Conservation (phyloP, 352 stramenopile species). For the Globisporangium nagaii region DNA sequence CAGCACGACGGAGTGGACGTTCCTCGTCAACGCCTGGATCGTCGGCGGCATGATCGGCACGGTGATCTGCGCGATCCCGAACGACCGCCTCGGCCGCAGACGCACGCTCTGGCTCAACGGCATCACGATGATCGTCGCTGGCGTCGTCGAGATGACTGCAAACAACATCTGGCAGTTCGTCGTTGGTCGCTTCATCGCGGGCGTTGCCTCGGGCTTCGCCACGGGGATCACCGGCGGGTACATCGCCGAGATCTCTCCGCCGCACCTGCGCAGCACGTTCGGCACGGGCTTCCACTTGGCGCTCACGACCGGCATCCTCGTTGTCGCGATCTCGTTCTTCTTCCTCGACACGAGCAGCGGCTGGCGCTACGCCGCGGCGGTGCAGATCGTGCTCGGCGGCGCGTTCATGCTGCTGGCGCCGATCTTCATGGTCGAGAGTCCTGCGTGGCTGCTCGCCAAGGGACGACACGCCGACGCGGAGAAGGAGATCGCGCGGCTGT, state of each 20-base stretch:
- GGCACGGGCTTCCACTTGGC: slow-evolving; percentile 26
- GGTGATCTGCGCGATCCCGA: slow-evolving; percentile 24
- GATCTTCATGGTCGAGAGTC: slow-evolving; percentile 47
- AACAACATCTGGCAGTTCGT: slow-evolving; percentile 17
- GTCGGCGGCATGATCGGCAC: slow-evolving; percentile 39
- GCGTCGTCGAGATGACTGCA: slow-evolving; percentile 14
- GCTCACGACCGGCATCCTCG: slow-evolving; percentile 35
- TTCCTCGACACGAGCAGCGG: slow-evolving; percentile 42
- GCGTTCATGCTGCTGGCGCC: slow-evolving; percentile 35
- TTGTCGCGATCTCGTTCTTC: slow-evolving; percentile 46
- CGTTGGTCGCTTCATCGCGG: slow-evolving; percentile 29
- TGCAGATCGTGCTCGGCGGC: slow-evolving; percentile 39
- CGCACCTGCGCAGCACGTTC: slow-evolving; percentile 30
- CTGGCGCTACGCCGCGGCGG: slow-evolving; percentile 56
- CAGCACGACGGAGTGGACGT: slow-evolving; percentile 32
- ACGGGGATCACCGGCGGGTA: slow-evolving; percentile 35
- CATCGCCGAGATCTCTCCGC: slow-evolving; percentile 44
- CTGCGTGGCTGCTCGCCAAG: slow-evolving; percentile 42
- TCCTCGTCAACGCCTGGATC: slow-evolving; percentile 48
- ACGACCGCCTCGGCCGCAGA: slow-evolving; percentile 35
- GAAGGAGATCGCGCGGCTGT: slow-evolving; percentile 24
- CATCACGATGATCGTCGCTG: slow-evolving; percentile 12
- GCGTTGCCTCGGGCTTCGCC: slow-evolving; percentile 39
- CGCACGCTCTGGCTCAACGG: slow-evolving; percentile 18
- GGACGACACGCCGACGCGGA: slow-evolving; percentile 25